Base-by-base conservation (phyloP, 148 eudicot genomes). In the Heliamphora exappendiculata region DNA sequence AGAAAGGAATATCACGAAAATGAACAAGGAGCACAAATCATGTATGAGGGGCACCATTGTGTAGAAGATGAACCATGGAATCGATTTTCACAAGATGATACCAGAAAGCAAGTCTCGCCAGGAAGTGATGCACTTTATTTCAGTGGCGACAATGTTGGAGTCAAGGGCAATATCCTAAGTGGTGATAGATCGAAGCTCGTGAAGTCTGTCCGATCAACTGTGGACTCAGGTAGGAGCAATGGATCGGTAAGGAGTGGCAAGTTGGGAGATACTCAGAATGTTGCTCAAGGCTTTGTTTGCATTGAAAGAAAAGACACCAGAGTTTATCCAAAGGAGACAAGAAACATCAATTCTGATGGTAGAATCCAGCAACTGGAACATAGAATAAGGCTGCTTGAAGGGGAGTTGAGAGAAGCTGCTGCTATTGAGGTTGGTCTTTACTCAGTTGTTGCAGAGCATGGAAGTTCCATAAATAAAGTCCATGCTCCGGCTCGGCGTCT, bases 401-500 rank as follows among this genome's bases (percentile, higher is more conserved):
- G 86, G 54, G 99, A 96, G 70, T 80, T 96, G 81, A 89, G 84
- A 79, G 98, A 93, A 86, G 94, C 90, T 79, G 98, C 99, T 79
- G 97, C 88, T 39, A 74, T 90, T 67, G 99, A 96, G 80, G 85
- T 87, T 57, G 84, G 93, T 63, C 89, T 96, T 13, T 96, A 96
- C 76, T 91, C 97, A 24, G 88, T 93, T 70, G 89, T 88, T 79
- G 94, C 98, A 9, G 99, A 96, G 82, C 99, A 96, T 70, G 99
- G 96, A 78, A 96, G 97, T 80, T 96, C 99, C 78, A 82, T 67
- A 16, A 90, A 75, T 82, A 96, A 91, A 78, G 98, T 96, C 67
- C 99, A 96, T 84, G 90, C 99, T 67, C 97, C 99, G 11, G 99
- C 99, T 74, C 82, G 99, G 67, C 96, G 99, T 58, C 94, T 95